phyloP scores from a whole-genome alignment of 176 grass and related monocot genomes.

The Echinochloa phyllopogon region DNA sequence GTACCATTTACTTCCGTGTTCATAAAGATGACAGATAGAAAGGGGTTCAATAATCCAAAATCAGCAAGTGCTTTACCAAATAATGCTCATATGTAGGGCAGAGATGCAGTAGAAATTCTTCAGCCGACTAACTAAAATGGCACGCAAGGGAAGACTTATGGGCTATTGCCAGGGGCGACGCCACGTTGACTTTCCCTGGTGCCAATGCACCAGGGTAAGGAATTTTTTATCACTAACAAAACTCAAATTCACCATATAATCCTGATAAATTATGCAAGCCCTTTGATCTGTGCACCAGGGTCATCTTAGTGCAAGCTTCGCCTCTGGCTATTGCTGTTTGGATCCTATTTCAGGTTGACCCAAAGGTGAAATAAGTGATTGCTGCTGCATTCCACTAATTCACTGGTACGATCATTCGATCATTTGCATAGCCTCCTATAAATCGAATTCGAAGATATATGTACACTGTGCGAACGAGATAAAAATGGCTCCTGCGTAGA shows the following conservation, averaged over 20 bases:
- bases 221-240: too few relatives aligned
- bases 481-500: not conserved
- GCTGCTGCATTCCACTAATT: not conserved
- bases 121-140: not conserved
- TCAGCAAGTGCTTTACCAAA: not conserved
- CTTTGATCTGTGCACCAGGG: too few relatives aligned
- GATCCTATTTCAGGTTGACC: not conserved
- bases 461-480: not conserved
- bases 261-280: too few relatives aligned
- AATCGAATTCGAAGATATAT: not conserved
- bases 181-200: too few relatives aligned
- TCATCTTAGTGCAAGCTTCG: too few relatives aligned
- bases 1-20: not conserved
- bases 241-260: too few relatives aligned
- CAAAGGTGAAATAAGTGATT: not conserved
- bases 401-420: slow-evolving; percentile 2
- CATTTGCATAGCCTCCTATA: not conserved
- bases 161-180: too few relatives aligned
- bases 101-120: slow-evolving; percentile 1
- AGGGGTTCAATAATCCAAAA: not conserved
- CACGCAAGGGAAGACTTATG: slow-evolving; percentile 2
- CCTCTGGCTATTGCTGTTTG: not conserved
- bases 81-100: not conserved
- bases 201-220: too few relatives aligned
- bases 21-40: not conserved